Evolutionary conservation across 306 rosid species (phyloP).

Genomic region (Dalbergia oliveri): DNA sequence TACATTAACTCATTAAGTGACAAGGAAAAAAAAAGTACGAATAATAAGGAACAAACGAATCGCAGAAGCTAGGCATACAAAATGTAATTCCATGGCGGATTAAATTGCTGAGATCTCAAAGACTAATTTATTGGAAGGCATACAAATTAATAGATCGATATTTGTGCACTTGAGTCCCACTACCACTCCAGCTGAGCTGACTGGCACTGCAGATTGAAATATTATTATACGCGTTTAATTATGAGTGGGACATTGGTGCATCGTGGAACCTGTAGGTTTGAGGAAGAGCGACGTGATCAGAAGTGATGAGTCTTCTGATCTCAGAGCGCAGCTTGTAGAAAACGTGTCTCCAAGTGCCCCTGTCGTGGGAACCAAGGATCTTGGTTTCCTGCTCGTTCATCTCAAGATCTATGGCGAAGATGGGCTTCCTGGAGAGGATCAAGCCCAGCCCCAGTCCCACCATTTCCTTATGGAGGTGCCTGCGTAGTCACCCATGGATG

Average conservation of each 20-base stretch:
- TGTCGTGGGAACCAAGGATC: conserved; percentile 64
- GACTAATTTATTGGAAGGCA: conserved; percentile 12
- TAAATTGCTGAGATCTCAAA: not conserved
- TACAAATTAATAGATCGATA: not conserved
- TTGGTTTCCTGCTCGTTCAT: conserved; percentile 82
- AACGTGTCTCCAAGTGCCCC: conserved; percentile 79
- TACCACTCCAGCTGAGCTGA: not conserved
- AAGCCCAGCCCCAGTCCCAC: conserved; percentile 86
- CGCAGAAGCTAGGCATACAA: not conserved
- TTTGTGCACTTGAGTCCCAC: not conserved
- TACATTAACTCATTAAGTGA: conserved; percentile 17
- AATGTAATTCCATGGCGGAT: conserved; percentile 15
- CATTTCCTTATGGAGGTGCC: conserved; percentile 71
- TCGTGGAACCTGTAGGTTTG: conserved; percentile 65
- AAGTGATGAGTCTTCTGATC: conserved; percentile 60
- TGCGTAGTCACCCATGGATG: conserved; percentile 71
- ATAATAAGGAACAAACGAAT: conserved; percentile 43
- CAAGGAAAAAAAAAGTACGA: not conserved
- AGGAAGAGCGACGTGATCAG: conserved; percentile 73
- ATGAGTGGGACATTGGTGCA: not conserved
- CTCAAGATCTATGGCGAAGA: conserved; percentile 84
- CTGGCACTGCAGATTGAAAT: not conserved
- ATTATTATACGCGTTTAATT: too few relatives aligned
- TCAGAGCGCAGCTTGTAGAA: conserved; percentile 74
- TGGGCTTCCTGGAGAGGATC: conserved; percentile 76